A percentile compares a stretch with the other conserved stretches of the same genome.
Conservation (phyloP, 805 yeast genomes). For the Wickerhamomyces xylosicus region DNA sequence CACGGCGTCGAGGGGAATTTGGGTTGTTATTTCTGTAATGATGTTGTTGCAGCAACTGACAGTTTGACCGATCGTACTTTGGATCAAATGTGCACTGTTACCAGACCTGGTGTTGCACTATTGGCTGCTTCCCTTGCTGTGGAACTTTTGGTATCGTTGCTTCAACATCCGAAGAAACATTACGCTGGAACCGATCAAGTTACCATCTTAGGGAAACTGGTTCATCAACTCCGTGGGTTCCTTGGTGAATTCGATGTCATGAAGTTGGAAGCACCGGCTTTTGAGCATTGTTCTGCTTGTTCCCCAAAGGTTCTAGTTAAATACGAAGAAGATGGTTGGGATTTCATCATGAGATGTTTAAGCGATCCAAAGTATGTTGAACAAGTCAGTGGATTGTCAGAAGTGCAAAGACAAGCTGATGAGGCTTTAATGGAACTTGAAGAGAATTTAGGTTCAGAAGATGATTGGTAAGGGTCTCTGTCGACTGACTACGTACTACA, state of each 20-base stretch:
- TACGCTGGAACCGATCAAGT: slow-evolving; percentile 17
- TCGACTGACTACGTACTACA: no score
- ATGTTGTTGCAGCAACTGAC: slow-evolving; percentile 89
- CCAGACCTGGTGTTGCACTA: slow-evolving; percentile 91
- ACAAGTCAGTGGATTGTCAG: slow-evolving; percentile 65
- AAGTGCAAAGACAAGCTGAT: slow-evolving; percentile 67
- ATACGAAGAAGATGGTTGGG: slow-evolving; percentile 59
- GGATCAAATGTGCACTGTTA: slow-evolving; percentile 98
- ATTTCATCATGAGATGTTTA: slow-evolving; percentile 64
- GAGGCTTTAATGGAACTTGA: slow-evolving; percentile 16
- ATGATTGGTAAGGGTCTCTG: slow-evolving; percentile 10
- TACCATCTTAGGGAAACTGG: slow-evolving; percentile 55
- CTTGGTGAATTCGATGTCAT: slow-evolving; percentile 53
- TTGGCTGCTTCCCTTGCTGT: slow-evolving; percentile 82
- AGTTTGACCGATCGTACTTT: slow-evolving; percentile 79
- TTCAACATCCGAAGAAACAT: slow-evolving; percentile 54
- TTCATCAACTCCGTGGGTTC: slow-evolving; percentile 91
- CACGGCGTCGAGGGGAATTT: slow-evolving; percentile 52
- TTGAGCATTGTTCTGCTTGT: slow-evolving; percentile 81
- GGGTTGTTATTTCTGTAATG: slow-evolving; percentile 96
- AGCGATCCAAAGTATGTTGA: slow-evolving; percentile 60
- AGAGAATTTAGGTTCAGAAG: slow-evolving; percentile 16
- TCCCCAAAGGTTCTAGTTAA: slow-evolving; percentile 45
- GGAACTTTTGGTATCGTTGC: slow-evolving; percentile 63
- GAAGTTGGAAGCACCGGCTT: slow-evolving; percentile 63